Conservation (phyloP, 2,329 filamentous ascomycete genomes). For the Colletotrichum salicis region DNA sequence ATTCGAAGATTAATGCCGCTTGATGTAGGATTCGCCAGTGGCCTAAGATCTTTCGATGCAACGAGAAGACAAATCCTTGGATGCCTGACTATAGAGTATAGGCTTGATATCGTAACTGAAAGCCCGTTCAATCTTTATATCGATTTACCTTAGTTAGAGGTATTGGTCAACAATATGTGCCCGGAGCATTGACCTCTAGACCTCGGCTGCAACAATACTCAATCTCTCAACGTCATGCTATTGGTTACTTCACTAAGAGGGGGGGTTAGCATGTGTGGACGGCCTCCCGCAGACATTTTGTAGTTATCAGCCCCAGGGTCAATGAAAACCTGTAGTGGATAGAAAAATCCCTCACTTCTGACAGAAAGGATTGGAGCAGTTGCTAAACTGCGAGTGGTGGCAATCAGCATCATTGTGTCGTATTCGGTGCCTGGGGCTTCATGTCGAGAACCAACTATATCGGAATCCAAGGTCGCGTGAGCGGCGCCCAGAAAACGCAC, state of each 20-base stretch:
- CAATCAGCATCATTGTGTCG: too few relatives aligned
- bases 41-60: neutral
- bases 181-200: accelerated
- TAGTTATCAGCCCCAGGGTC: too few relatives aligned
- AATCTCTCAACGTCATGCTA: neutral
- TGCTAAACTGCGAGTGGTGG: too few relatives aligned
- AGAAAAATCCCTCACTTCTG: too few relatives aligned
- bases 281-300: neutral
- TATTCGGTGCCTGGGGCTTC: too few relatives aligned
- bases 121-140: too few relatives aligned
- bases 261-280: neutral
- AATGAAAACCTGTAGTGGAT: too few relatives aligned
- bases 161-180: neutral
- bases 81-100: neutral
- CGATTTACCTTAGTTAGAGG: neutral
- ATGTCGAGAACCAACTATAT: too few relatives aligned
- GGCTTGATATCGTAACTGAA: neutral
- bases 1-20: neutral
- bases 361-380: too few relatives aligned
- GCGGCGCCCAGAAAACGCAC: too few relatives aligned
- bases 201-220: neutral
- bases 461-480: too few relatives aligned
- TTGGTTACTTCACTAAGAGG: neutral
- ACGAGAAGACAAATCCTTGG: neutral
- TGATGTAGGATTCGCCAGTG: neutral